phyloP scores from a whole-genome alignment of 371 early-diverging fungal genomes.

The Mucor plumbeus region DNA sequence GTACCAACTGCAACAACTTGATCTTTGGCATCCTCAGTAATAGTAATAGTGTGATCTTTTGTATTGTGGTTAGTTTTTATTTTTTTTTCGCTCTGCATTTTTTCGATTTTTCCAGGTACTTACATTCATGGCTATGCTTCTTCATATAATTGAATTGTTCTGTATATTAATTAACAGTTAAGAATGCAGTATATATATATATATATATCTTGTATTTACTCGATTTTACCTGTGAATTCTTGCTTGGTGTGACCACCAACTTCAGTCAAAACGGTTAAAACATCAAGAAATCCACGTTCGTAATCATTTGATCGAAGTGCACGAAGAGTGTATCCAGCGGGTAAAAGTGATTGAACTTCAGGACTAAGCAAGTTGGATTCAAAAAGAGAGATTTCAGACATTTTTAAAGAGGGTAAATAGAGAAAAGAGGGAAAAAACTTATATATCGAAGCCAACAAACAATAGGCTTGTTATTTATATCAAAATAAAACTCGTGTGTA shows the following conservation, averaged over 20 bases:
- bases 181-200: background rate
- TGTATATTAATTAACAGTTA: conserved; percentile 17
- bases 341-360: conserved; percentile 74
- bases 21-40: conserved; percentile 71
- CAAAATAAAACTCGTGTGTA: too few relatives aligned
- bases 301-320: conserved; percentile 87
- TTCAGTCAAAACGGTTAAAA: conserved; percentile 75
- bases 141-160: conserved; percentile 79
- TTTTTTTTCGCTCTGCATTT: background rate
- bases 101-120: conserved; percentile 13
- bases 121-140: conserved; percentile 77
- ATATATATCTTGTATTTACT: background rate
- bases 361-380: conserved; percentile 74
- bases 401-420: background rate
- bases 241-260: conserved; percentile 76
- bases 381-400: conserved; percentile 53
- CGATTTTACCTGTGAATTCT: conserved; percentile 58
- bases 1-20: conserved; percentile 94
- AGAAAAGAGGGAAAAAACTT: too few relatives aligned
- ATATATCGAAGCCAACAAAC: too few relatives aligned
- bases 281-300: conserved; percentile 76
- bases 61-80: background rate
- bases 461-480: too few relatives aligned
- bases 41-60: conserved; percentile 78
- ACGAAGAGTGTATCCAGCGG: conserved; percentile 80